These are phyloP conservation scores for Candolleomyces aberdarensis DNA, from an alignment of 768 basidiomycete genomes.

Conservation along the genomic window DNA sequence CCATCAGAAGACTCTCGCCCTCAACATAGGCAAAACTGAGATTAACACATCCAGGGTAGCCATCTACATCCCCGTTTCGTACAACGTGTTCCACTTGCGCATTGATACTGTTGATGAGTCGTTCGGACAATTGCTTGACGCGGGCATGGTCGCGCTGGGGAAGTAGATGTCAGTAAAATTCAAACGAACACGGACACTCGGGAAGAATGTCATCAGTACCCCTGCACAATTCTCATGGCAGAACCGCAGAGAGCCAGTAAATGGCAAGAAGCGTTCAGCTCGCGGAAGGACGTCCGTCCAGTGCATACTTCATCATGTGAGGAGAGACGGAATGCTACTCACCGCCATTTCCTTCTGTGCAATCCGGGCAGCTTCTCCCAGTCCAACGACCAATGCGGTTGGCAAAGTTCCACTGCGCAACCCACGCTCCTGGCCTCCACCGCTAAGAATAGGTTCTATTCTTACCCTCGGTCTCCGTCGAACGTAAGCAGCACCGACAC, in stretches of 20 bases:
- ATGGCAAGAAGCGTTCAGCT: slow-evolving; percentile 38
- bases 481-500: slow-evolving; percentile 92
- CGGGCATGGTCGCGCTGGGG: slow-evolving; percentile 75
- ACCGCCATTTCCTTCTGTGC: slow-evolving; percentile 92
- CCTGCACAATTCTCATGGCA: slow-evolving; percentile 80
- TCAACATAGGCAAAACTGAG: slow-evolving; percentile 96
- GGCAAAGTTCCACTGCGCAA: slow-evolving; percentile 93
- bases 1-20: slow-evolving; percentile 97
- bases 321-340: slow-evolving; percentile 37
- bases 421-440: slow-evolving; percentile 97
- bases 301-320: slow-evolving; percentile 48
- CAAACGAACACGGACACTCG: neutral
- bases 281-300: slow-evolving; percentile 23
- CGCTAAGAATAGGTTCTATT: slow-evolving; percentile 90
- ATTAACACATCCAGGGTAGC: slow-evolving; percentile 96
- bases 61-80: slow-evolving; percentile 87
- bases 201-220: slow-evolving; percentile 70
- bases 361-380: slow-evolving; percentile 93
- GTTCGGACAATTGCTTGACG: slow-evolving; percentile 71
- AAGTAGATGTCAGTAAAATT: slow-evolving; percentile 15
- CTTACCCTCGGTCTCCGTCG: slow-evolving; percentile 89
- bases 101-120: slow-evolving; percentile 79
- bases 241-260: slow-evolving; percentile 35
- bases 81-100: slow-evolving; percentile 86
- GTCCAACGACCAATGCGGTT: slow-evolving; percentile 81